These are phyloP conservation scores for Paxillus ammoniavirescens DNA, from an alignment of 768 basidiomycete genomes.

Conservation along the genomic window DNA sequence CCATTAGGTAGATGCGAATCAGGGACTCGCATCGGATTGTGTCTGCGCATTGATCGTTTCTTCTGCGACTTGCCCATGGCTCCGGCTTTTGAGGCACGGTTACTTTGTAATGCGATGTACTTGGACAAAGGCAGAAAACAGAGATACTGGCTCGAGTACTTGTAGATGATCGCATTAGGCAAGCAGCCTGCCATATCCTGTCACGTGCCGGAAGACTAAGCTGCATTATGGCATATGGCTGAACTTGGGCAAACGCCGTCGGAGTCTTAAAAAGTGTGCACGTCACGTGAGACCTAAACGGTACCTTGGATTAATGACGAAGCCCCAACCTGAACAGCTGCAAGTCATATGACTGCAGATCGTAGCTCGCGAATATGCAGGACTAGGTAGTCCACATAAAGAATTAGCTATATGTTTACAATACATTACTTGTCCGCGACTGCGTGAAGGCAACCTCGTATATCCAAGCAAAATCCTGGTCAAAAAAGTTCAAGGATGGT, in stretches of 20 bases:
- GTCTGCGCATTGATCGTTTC: conserved; percentile 77
- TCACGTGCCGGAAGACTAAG: no score
- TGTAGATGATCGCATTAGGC: no score
- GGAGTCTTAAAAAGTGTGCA: no score
- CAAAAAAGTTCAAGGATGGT: conserved; percentile 23
- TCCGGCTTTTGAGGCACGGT: background rate
- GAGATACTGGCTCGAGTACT: background rate
- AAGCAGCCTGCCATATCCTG: no score
- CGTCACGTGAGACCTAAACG: no score
- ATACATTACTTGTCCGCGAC: conserved; percentile 23
- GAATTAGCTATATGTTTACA: conserved; percentile 24
- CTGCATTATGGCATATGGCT: no score
- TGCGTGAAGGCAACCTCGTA: background rate
- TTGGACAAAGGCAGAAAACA: background rate
- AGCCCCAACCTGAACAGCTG: no score
- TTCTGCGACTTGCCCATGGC: conserved; percentile 93
- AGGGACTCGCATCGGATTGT: conserved; percentile 92
- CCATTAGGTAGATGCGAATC: conserved; percentile 89
- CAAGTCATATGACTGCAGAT: conserved; percentile 1
- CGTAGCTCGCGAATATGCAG: background rate
- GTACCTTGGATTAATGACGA: no score
- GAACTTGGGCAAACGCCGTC: no score
- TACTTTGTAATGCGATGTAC: background rate
- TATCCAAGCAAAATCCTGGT: background rate
- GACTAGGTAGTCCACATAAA: background rate